Evolutionary conservation across 257 asterid species (phyloP), one percentile per base, ranked within the genome.

Genomic region (Prunella vulgaris): DNA sequence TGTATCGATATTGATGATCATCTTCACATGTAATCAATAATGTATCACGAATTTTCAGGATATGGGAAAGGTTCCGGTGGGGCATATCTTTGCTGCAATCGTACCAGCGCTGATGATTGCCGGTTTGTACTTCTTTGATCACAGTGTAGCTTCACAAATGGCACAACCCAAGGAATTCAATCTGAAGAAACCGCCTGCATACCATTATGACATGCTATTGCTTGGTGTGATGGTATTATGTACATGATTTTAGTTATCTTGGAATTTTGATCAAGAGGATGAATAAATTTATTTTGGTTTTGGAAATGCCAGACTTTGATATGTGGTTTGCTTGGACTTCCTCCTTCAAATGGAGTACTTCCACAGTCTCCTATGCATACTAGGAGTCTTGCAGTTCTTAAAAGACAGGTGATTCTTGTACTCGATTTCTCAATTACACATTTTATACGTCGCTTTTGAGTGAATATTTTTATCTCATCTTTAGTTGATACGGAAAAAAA

Each of bases 361-460:
- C 98, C 98, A 52, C 98, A 92, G 73, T 87, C 98, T 22, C 98
- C 98, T 5, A 92, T 92, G 98, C 96, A 92, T 64, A 89, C 96
- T 6, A 79, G 82, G 79, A 92, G 96, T 68, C 96, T 92, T 73
- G 96, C 95, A 1, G 85, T 82, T 71, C 96, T 92, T 54, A 85
- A 86, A 78, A 87, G 64, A 70, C 96, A 84, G 93, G 97, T 85
- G 46, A 54, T 14, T 30, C 20, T 33, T 32, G 48, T 15, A 46
- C 49, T 4, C 28, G n/a, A 35, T n/a, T 30, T 30, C 28, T 15
- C 13, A 28, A n/a, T 7, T 8, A 7, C 17, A 5, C 7, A 7
- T 42, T 42, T 8, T 24, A 22, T 22, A 20, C 3, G 17, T 54
- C 15, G 28, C 25, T 33, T 32, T 24, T 17, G 3, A 74, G 37